Percentiles rank a stretch among this genome's conserved stretches.
Evolutionary conservation across 345 rosid species (phyloP).

Genomic region (Bretschneidera sinensis): DNA sequence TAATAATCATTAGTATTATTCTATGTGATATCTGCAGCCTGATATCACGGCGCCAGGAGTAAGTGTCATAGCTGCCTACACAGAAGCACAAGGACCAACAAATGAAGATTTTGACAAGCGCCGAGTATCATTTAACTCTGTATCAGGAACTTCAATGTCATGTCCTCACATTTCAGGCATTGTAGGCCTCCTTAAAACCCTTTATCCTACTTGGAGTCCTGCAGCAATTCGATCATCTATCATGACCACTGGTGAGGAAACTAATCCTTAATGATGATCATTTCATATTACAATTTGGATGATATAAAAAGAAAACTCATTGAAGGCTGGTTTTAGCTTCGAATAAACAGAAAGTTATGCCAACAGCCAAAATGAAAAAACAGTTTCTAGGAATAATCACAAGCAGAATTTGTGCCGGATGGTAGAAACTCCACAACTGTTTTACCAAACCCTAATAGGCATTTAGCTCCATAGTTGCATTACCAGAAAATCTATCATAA

Average conservation of each 20-base stretch:
- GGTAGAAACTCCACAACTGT: too few relatives aligned
- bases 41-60: slow-evolving; percentile 90
- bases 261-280: too few relatives aligned
- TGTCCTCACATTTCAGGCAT: slow-evolving; percentile 83
- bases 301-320: too few relatives aligned
- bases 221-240: slow-evolving; percentile 82
- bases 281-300: too few relatives aligned
- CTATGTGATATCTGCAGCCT: slow-evolving; percentile 46
- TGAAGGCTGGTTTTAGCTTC: too few relatives aligned
- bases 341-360: too few relatives aligned
- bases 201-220: slow-evolving; percentile 76
- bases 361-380: too few relatives aligned
- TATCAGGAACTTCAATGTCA: slow-evolving; percentile 86
- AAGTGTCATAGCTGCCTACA: slow-evolving; percentile 67
- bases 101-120: slow-evolving; percentile 44
- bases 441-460: too few relatives aligned
- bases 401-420: too few relatives aligned
- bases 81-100: slow-evolving; percentile 54
- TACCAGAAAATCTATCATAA: too few relatives aligned
- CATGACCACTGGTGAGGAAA: slow-evolving; percentile 55
- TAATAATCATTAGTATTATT: neutral
- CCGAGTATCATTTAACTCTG: slow-evolving; percentile 40
- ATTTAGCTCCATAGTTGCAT: too few relatives aligned
- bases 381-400: too few relatives aligned
- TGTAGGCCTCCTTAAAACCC: slow-evolving; percentile 67